phyloP scores from a whole-genome alignment of 192 early-diverging fungal genomes.

The Chytriomyces confervae region DNA sequence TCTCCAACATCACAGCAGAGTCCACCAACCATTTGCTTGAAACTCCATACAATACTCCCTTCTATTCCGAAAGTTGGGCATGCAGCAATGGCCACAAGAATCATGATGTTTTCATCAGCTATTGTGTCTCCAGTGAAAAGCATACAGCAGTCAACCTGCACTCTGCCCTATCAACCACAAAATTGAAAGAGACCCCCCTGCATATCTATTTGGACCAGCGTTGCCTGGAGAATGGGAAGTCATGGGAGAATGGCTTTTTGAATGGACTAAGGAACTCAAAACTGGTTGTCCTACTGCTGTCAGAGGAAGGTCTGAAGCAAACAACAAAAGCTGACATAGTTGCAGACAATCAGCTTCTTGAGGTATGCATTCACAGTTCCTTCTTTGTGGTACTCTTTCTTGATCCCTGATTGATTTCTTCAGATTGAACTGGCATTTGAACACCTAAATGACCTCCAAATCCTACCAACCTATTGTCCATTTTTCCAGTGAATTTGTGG shows the following conservation, averaged over 20 bases:
- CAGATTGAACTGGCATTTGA: neutral
- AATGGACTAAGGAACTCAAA: neutral
- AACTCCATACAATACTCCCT: neutral
- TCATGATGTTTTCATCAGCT: constrained; percentile 5
- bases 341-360: neutral
- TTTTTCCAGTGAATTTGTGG: neutral
- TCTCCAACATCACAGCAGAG: neutral
- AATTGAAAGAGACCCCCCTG: neutral
- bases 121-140: neutral
- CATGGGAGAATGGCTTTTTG: neutral
- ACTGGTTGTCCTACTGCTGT: neutral
- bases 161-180: neutral
- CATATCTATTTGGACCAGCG: constrained; percentile 1
- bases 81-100: neutral
- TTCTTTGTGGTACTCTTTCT: neutral
- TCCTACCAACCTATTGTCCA: neutral
- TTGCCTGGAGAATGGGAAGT: constrained; percentile 1
- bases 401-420: neutral
- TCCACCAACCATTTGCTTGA: neutral
- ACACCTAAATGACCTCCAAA: neutral
- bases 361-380: neutral
- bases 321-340: neutral
- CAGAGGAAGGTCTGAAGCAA: neutral
- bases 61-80: neutral
- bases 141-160: neutral